These are phyloP conservation scores for Ogataea nonfermentans DNA, from an alignment of 805 yeast species.

Conservation along the genomic window DNA sequence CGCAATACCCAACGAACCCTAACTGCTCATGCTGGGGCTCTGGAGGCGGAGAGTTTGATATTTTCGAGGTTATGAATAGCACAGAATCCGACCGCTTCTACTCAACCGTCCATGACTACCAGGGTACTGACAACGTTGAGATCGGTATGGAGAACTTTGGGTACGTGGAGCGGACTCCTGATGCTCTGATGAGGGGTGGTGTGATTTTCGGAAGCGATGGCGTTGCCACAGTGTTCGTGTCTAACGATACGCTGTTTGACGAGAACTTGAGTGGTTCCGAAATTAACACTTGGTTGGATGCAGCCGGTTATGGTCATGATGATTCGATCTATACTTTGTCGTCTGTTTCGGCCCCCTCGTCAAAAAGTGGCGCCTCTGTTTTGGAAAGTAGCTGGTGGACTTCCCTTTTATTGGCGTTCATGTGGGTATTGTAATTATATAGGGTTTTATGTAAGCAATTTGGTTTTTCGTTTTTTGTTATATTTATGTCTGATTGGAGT, in stretches of 20 bases:
- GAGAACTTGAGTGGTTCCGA: conserved; percentile 42
- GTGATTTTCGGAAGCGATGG: conserved; percentile 65
- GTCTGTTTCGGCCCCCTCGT: conserved; percentile 17
- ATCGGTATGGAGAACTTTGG: conserved; percentile 59
- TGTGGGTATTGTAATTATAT: conserved; percentile 3
- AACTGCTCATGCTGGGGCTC: conserved; percentile 76
- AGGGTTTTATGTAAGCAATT: neutral
- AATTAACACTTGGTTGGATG: conserved; percentile 45
- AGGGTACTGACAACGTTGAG: conserved; percentile 62
- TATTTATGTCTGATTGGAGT: conserved; percentile 66
- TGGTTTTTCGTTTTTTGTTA: neutral
- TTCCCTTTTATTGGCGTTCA: neutral
- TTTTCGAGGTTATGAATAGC: conserved; percentile 69
- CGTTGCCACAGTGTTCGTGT: conserved; percentile 56
- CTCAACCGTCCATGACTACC: conserved; percentile 74
- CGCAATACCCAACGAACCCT: conserved; percentile 60
- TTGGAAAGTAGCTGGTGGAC: conserved; percentile 3
- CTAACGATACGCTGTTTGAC: conserved; percentile 52
- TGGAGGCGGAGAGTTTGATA: conserved; percentile 79
- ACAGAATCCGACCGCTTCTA: conserved; percentile 55
- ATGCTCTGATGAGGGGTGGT: conserved; percentile 62
- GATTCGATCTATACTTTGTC: conserved; percentile 20
- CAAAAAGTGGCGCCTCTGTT: conserved; percentile 5
- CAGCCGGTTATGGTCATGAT: conserved; percentile 19
- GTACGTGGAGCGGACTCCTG: conserved; percentile 52